Conservation (phyloP, 257 asterid genomes). For the Plectranthus barbatus region DNA sequence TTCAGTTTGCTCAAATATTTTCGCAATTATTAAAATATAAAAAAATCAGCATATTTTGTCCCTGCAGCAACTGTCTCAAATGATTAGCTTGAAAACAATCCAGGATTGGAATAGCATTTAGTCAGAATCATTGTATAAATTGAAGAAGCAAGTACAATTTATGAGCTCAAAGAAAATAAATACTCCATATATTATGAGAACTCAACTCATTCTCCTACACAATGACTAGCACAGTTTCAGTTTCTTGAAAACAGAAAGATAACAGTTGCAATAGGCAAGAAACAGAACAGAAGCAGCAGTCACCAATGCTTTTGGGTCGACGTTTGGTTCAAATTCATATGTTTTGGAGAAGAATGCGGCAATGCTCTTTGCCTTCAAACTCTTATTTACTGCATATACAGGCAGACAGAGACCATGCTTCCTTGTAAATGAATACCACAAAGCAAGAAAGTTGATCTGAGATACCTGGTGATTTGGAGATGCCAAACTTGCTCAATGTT, state of each 20-base stretch:
- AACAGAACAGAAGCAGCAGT: slow-evolving; percentile 10
- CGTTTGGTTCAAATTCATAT: slow-evolving; percentile 22
- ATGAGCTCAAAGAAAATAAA: not conserved
- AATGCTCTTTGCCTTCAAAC: slow-evolving; percentile 39
- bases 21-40: too few relatives aligned
- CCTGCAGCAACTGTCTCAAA: too few relatives aligned
- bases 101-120: too few relatives aligned
- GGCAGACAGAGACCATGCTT: not conserved
- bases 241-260: not conserved
- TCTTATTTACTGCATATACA: slow-evolving; percentile 34
- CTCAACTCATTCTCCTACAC: too few relatives aligned
- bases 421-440: not conserved
- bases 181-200: too few relatives aligned
- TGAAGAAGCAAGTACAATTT: not conserved
- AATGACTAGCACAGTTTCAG: not conserved
- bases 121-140: too few relatives aligned
- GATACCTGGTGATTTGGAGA: slow-evolving; percentile 59
- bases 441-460: not conserved
- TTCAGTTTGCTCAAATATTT: too few relatives aligned
- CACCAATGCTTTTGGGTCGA: slow-evolving; percentile 30
- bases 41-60: too few relatives aligned
- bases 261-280: slow-evolving; percentile 11
- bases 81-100: too few relatives aligned
- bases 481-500: slow-evolving; percentile 44
- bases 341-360: slow-evolving; percentile 60